These are phyloP conservation scores for Erythrophleum fordii DNA, from an alignment of 306 rosid genomes.

Conservation along the genomic window DNA sequence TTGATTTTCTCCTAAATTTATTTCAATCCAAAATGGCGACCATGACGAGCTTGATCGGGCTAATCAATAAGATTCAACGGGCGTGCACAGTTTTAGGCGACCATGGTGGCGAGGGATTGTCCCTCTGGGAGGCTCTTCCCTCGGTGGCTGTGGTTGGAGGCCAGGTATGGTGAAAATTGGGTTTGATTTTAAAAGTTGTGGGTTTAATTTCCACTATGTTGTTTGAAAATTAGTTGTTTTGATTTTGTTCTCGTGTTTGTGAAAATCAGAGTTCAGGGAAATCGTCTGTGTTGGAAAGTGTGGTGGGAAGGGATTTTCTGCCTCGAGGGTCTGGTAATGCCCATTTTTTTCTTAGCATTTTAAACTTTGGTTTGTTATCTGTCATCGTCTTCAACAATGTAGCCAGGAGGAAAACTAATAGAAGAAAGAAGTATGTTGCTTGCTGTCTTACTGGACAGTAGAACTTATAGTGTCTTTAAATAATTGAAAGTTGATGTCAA, in stretches of 20 bases:
- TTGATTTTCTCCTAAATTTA: slow-evolving; percentile 22
- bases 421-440: not conserved
- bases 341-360: not conserved
- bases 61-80: slow-evolving; percentile 90
- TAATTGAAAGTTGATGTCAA: slow-evolving; percentile 12
- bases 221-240: not conserved
- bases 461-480: not conserved
- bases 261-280: slow-evolving; percentile 85
- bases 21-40: slow-evolving; percentile 79
- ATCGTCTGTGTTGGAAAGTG: slow-evolving; percentile 96
- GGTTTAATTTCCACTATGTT: not conserved
- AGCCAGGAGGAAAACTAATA: not conserved
- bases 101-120: slow-evolving; percentile 96
- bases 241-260: not conserved
- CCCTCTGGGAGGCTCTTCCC: slow-evolving; percentile 99
- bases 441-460: not conserved
- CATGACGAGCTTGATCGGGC: slow-evolving; percentile 99
- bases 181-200: no score
- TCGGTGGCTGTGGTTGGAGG: slow-evolving; percentile 99
- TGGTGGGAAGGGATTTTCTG: slow-evolving; percentile 95
- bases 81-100: slow-evolving; percentile 98
- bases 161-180: slow-evolving; percentile 57
- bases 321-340: slow-evolving; percentile 97
- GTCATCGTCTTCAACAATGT: slow-evolving; percentile 28
- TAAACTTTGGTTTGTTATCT: not conserved